Base-by-base conservation (phyloP, 2,329 filamentous ascomycete species). In the Aspergillus fumigatus region DNA sequence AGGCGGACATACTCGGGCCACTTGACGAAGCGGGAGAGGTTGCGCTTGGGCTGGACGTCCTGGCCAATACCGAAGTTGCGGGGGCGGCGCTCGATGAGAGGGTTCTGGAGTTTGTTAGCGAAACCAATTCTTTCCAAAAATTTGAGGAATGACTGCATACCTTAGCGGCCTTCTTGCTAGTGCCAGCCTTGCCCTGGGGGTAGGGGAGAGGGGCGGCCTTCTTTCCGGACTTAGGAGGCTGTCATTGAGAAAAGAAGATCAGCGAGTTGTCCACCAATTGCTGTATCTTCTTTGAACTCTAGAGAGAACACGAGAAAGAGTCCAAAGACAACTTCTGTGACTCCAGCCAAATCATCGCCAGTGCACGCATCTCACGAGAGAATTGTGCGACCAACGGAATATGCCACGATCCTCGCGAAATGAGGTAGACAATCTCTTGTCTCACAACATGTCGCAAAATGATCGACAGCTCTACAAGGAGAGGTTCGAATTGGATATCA, bases 221-320 rank as follows among this genome's bases (percentile, higher is more conserved):
- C 90, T 97, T 97, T 85, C 92, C 92, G 74, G 78, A 73, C 84
- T 97, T 99, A 78, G 93, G 90, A 89, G 94, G 91, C 94, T 97
- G 84, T 97, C 92, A 97, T 97, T 94, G 93, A 97, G 93, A 91
- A 95, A 62, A 92, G 94, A 89, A 96, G 91, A 90, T 75, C 89
- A 97, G 92, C 88, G 78, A 80, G 83, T 80, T 84, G 85, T 87
- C 84, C 88, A 88, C 83, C 84, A 87, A 86, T 64, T 69, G 70
- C 82, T 83, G 78, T 75, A 83, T 89, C 88, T 91, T 89, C 87
- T 88, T 86, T 88, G 80, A 89, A 88, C 91, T 96, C 91, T 95
- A 95, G 81, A 88, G 90, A 94, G 88, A 79, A 61, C 64, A 71
- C 62, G 66, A 67, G 78, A 73, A 66, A 72, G 61, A 45, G 64